Base-by-base conservation (phyloP, 78 protist species). In the Protostelium mycophagum region DNA sequence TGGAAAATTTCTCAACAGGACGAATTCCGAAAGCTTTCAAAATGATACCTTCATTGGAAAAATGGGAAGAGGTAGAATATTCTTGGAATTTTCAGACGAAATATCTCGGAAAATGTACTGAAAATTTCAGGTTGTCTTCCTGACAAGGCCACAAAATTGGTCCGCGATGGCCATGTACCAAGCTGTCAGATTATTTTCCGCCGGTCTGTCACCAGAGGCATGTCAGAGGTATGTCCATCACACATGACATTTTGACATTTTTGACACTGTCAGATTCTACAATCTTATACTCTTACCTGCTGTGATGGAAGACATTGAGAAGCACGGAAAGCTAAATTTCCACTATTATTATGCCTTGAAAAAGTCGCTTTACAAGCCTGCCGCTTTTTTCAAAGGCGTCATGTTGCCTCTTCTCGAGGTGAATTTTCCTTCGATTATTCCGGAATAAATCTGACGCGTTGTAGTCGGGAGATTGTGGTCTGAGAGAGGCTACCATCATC, bases 331-430 rank as follows among this genome's bases (percentile, higher is more conserved):
- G 89, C 98, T 98, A 84, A 97, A 98, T 93, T 95, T 88, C 89
- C 99, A 98, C 91, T 85, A 94, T 36, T 98, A 98, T 93, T 51
- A 36, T 90, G 95, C 98, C 1, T 90, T 97, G 28, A 91, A 88
- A 89, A 96, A 96, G 93, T 93, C 98, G 31, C 88, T 97, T 36
- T 97, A 91, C 93, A 95, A 97, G 88, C 99, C 99, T 25, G 96
- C 93, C 0, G 99, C 99, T 9, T 98, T 98, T 92, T 96, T 94
- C 97, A 98, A 98, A 89, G 99, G 99, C 35, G 63, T 98, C 31
- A 84, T 97, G 28, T 96, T 98, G 35, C 99, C 99, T 35, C 91
- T 98, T 35, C 90, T 93, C n/a, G 97, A 96, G 84, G 90, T 1
- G 84, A 1, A 28, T 0, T 38, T 5, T 37, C 9, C 34, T n/a